Conservation (phyloP, 2,329 filamentous ascomycete genomes). For the Dothideomycetes sp. region DNA sequence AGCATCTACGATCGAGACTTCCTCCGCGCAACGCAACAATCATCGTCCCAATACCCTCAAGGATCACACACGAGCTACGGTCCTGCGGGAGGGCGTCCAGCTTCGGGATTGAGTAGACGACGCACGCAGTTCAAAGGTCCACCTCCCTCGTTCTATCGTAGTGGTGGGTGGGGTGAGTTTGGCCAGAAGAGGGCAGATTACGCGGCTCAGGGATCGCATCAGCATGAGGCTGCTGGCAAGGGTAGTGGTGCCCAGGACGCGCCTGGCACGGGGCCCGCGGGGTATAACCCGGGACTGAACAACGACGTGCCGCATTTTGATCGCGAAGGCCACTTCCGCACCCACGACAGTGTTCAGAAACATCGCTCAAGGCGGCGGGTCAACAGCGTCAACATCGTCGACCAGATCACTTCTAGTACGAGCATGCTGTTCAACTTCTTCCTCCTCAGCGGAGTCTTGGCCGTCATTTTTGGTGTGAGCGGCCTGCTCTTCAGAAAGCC, state of each 20-base stretch:
- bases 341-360: conserved; percentile 51
- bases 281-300: conserved; percentile 49
- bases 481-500: conserved; percentile 13
- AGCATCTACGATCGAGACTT: conserved; percentile 70
- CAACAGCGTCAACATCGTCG: conserved; percentile 14
- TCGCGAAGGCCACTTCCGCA: conserved; percentile 59
- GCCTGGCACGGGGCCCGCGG: conserved; percentile 33
- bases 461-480: conserved; percentile 20
- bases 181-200: conserved; percentile 47
- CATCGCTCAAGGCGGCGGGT: conserved; percentile 18
- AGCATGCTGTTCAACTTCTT: conserved; percentile 25
- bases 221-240: conserved; percentile 21
- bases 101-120: conserved; percentile 71
- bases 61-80: conserved; percentile 40
- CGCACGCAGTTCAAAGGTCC: conserved; percentile 72
- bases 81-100: conserved; percentile 64
- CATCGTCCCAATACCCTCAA: conserved; percentile 41
- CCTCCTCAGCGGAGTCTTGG: conserved; percentile 25
- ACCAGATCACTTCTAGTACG: conserved; percentile 14
- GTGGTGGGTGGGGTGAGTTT: conserved; percentile 66
- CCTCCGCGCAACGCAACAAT: conserved; percentile 29
- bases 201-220: conserved; percentile 26
- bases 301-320: conserved; percentile 71
- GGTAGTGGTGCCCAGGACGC: conserved; percentile 12
- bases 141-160: conserved; percentile 79